These are phyloP conservation scores for Quaeritorhiza haematococci DNA, from an alignment of 371 early-diverging fungal genomes.

Conservation along the genomic window DNA sequence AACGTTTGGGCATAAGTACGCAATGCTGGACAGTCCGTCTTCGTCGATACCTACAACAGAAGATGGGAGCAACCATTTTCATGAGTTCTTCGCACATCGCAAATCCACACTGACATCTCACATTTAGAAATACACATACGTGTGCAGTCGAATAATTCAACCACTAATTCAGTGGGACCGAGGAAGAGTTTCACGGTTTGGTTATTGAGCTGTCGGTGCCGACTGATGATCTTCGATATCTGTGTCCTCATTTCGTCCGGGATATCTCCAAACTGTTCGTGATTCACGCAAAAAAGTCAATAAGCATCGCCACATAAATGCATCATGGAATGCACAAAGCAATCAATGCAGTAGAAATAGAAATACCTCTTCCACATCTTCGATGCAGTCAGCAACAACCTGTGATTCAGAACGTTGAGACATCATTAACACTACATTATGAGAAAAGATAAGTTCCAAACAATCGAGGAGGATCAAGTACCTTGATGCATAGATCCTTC, in stretches of 20 bases:
- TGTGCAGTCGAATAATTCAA: conserved; percentile 79
- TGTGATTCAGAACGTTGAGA: conserved; percentile 11
- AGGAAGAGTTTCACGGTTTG: conserved; percentile 67
- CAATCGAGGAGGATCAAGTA: no score
- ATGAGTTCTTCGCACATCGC: neutral
- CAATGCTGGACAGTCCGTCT: conserved; percentile 50
- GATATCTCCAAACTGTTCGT: conserved; percentile 64
- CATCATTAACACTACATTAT: neutral
- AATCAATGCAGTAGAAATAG: no score
- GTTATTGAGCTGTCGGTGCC: conserved; percentile 64
- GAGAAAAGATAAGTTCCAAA: conserved; percentile 5
- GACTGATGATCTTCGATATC: conserved; percentile 73
- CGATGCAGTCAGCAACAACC: conserved; percentile 65
- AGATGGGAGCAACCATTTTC: neutral
- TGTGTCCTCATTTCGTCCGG: conserved; percentile 47
- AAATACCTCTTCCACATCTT: conserved; percentile 60
- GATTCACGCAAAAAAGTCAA: conserved; percentile 1
- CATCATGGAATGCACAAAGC: neutral
- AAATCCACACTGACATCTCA: neutral
- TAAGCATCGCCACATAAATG: neutral
- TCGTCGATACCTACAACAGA: conserved; percentile 49
- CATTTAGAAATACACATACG: conserved; percentile 24
- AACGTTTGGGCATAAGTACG: conserved; percentile 59
- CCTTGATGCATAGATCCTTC: conserved; percentile 62
- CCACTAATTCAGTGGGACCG: conserved; percentile 46